Evolutionary conservation across 257 asterid genomes (phyloP).

Genomic region (Solanum virginianum): DNA sequence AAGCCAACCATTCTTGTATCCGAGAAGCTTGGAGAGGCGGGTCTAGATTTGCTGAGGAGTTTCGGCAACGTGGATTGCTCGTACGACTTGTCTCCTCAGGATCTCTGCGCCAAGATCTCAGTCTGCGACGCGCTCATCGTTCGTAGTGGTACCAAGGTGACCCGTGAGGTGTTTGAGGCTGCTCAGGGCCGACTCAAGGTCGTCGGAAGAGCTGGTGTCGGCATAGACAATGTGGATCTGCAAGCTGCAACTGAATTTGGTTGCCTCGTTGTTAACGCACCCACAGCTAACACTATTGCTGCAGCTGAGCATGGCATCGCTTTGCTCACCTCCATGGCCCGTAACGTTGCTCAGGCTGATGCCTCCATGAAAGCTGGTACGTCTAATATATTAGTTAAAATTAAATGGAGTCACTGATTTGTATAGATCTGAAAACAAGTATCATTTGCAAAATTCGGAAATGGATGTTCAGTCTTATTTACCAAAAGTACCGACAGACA

Average conservation of each 20-base stretch:
- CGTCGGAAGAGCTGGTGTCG: conserved; percentile 93
- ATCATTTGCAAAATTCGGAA: neutral
- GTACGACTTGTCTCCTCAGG: conserved; percentile 56
- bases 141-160: conserved; percentile 87
- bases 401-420: neutral
- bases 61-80: conserved; percentile 52
- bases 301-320: conserved; percentile 96
- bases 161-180: conserved; percentile 80
- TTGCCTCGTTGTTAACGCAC: conserved; percentile 89
- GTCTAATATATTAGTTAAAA: neutral
- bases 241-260: conserved; percentile 92
- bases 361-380: conserved; percentile 94
- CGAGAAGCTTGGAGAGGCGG: conserved; percentile 93
- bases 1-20: conserved; percentile 81
- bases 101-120: conserved; percentile 56
- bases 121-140: conserved; percentile 72
- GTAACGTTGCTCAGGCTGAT: conserved; percentile 88
- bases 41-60: conserved; percentile 46
- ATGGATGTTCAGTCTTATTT: neutral
- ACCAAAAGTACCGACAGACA: neutral
- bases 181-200: conserved; percentile 73
- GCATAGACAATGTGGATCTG: conserved; percentile 93
- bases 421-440: neutral
- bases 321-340: conserved; percentile 68
- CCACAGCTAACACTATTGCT: conserved; percentile 89